Evolutionary conservation across 441 rosid species (phyloP).

Genomic region (Erodium texanum): DNA sequence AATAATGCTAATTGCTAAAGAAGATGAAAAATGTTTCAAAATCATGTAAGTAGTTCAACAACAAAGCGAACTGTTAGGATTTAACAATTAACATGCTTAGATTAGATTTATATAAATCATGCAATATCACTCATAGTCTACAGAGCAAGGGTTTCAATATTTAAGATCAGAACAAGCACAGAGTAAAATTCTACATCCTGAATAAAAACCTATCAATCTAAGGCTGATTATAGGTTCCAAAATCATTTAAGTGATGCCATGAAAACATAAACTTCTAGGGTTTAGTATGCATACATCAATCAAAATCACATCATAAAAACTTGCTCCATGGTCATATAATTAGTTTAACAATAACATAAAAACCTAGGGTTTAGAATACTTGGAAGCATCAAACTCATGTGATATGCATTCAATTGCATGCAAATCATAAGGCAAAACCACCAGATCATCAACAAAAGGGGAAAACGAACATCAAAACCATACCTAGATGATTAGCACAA

Average conservation of each 20-base stretch:
- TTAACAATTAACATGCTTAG: no score
- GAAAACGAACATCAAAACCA: not conserved
- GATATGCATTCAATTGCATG: not conserved
- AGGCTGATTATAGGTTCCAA: no score
- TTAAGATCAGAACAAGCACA: not conserved
- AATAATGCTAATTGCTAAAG: no score
- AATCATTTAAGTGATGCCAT: not conserved
- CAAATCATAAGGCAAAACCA: not conserved
- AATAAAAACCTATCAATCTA: not conserved
- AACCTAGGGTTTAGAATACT: not conserved
- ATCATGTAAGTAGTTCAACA: no score
- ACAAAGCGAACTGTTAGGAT: no score
- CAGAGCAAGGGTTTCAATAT: not conserved
- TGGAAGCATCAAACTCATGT: not conserved
- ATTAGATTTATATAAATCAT: no score
- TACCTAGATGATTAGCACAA: slow-evolving; percentile 22
- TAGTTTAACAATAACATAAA: no score
- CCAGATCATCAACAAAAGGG: not conserved
- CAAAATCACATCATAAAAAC: not conserved
- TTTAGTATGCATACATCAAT: not conserved
- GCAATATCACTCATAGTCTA: not conserved
- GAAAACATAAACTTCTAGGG: not conserved
- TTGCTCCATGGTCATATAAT: not conserved
- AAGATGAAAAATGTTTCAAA: no score
- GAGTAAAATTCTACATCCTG: not conserved